These are phyloP conservation scores for Zea mays DNA, from an alignment of 176 grass and related monocot genomes.

Conservation along the genomic window Zm-B73-REFERENCE-NAM-5.0 NC_050101.1:115176501-115177000, in stretches of 20 bases:
- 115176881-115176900: neutral
- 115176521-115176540: neutral
- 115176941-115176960: conserved; percentile 52
- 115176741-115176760: neutral
- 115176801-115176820: neutral
- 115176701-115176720: neutral
- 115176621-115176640: neutral
- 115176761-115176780: neutral
- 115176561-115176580: neutral
- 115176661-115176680: conserved; percentile 15
- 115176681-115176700: conserved; percentile 6
- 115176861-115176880: neutral
- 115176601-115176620: neutral
- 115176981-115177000: conserved; percentile 99
- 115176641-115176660: conserved; percentile 4
- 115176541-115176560: neutral
- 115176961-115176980: conserved; percentile 99
- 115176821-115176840: neutral
- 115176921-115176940: conserved; percentile 13
- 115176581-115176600: neutral
- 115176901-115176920: conserved; percentile 12
- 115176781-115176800: neutral
- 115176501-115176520: neutral
- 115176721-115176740: neutral
- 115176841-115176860: neutral